Percentiles rank a stretch among this genome's conserved stretches.
Evolutionary conservation across 139 green algal genomes (phyloP).

Genomic region (Diplosphaera chodatii): DNA sequence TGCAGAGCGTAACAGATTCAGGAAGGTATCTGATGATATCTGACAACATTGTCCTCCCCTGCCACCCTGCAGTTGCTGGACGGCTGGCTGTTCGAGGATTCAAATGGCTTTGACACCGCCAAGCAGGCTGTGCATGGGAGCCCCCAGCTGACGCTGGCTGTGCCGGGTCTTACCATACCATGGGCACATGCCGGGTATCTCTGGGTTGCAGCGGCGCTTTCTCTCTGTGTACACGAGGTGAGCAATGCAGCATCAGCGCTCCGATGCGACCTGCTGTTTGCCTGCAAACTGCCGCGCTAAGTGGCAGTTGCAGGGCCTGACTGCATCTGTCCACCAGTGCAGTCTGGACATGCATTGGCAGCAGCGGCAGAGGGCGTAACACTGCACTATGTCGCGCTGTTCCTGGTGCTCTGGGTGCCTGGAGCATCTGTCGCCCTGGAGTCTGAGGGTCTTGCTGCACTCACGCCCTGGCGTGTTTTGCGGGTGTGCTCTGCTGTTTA

Average conservation of each 20-base stretch:
- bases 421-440: constrained; percentile 38
- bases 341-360: constrained; percentile 35
- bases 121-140: not conserved
- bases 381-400: constrained; percentile 21
- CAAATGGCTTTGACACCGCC: not conserved
- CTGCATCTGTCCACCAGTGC: too few relatives aligned
- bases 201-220: constrained; percentile 23
- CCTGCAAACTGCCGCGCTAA: too few relatives aligned
- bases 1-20: too few relatives aligned
- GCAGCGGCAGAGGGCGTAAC: constrained; percentile 36
- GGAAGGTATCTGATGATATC: too few relatives aligned
- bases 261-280: too few relatives aligned
- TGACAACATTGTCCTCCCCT: too few relatives aligned
- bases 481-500: not conserved
- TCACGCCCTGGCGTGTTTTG: constrained; percentile 11
- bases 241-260: not conserved
- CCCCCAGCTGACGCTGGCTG: constrained; percentile 13
- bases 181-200: constrained; percentile 22
- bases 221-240: constrained; percentile 31
- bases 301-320: too few relatives aligned
- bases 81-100: not conserved
- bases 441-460: constrained; percentile 6
- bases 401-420: constrained; percentile 34
- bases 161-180: constrained; percentile 30
- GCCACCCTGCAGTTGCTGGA: not conserved